These are phyloP conservation scores for Daldinia sp. DNA, from an alignment of 2,329 filamentous ascomycete species.

Conservation along the genomic window DNA sequence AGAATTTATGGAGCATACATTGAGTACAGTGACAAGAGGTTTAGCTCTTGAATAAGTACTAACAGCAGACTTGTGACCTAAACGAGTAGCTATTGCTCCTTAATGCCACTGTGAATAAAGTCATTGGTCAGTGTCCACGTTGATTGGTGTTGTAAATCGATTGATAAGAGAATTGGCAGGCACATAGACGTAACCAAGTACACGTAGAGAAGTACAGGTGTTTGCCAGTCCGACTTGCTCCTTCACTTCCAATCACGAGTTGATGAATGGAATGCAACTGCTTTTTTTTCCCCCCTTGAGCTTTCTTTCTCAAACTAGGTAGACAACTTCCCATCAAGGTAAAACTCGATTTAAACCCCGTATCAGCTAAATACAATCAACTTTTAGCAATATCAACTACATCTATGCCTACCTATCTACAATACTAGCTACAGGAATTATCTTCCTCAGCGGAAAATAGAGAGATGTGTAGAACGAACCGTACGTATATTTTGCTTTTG, in stretches of 20 bases:
- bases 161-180: background rate
- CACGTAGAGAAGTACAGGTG: background rate
- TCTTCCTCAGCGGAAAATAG: background rate
- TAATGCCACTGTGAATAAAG: background rate
- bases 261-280: constrained; percentile 2
- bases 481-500: constrained; percentile 29
- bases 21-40: background rate
- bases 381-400: background rate
- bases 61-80: background rate
- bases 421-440: background rate
- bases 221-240: background rate
- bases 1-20: background rate
- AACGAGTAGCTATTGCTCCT: background rate
- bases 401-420: background rate
- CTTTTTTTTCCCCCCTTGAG: background rate
- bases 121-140: background rate
- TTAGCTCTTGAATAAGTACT: background rate
- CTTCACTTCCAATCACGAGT: background rate
- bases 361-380: background rate
- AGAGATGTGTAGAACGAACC: constrained; percentile 23
- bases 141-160: background rate
- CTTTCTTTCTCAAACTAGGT: background rate
- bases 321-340: background rate
- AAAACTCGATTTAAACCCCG: background rate
- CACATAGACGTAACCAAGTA: background rate